Evolutionary conservation across 1,284 basidiomycete species (phyloP).

Genomic region (Cryptococcus hybrid): DNA sequence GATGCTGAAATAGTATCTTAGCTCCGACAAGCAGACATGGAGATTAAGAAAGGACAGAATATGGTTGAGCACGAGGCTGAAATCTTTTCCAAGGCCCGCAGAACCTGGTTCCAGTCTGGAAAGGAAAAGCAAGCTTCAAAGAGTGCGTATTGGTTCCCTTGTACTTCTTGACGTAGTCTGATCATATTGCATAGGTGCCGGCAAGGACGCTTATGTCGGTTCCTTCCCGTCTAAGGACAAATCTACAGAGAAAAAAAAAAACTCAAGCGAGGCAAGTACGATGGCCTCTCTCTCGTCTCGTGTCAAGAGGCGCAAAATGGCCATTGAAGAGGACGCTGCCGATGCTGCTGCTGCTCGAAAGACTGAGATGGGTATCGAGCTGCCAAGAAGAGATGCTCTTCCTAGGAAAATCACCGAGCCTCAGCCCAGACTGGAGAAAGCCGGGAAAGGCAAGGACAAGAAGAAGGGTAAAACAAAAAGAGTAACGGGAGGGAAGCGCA

Average conservation of each 20-base stretch:
- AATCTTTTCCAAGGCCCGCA: conserved; percentile 89
- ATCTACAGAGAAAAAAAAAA: conserved; percentile 47
- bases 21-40: conserved; percentile 92
- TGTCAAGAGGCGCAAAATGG: conserved; percentile 80
- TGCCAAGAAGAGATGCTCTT: conserved; percentile 72
- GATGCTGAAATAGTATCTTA: conserved; percentile 36
- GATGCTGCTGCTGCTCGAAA: conserved; percentile 53
- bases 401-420: conserved; percentile 57
- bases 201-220: conserved; percentile 69
- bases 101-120: conserved; percentile 95
- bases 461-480: conserved; percentile 1
- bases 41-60: conserved; percentile 92
- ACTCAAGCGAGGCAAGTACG: conserved; percentile 73
- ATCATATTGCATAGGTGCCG: conserved; percentile 56
- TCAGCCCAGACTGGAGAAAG: neutral
- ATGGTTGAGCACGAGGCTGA: conserved; percentile 93
- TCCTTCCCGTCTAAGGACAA: conserved; percentile 49
- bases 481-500: conserved; percentile 6
- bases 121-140: conserved; percentile 79
- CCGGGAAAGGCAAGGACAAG: conserved; percentile 8
- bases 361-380: conserved; percentile 73
- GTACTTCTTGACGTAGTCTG: neutral
- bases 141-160: conserved; percentile 55
- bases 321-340: conserved; percentile 72
- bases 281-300: conserved; percentile 71